Conservation (phyloP, 1,284 basidiomycete genomes). For the Tilletia indica region DNA sequence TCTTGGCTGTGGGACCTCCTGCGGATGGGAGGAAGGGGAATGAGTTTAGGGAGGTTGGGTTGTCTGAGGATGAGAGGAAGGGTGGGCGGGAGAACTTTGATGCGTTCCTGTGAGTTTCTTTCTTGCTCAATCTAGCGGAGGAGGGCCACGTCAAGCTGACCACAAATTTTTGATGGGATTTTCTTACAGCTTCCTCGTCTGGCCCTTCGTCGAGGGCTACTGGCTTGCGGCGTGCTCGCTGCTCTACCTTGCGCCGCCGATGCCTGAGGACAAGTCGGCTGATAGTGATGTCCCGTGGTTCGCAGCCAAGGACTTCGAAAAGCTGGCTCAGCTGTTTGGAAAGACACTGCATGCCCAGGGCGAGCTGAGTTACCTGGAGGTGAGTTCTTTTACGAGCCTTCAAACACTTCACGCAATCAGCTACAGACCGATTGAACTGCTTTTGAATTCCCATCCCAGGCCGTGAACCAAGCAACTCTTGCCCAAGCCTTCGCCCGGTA, state of each 20-base stretch:
- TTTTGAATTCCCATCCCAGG: constrained; percentile 13
- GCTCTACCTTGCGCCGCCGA: constrained; percentile 50
- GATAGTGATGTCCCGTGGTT: constrained; percentile 46
- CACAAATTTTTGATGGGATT: constrained; percentile 7
- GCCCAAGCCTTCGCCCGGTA: constrained; percentile 43
- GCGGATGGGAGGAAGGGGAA: constrained; percentile 25
- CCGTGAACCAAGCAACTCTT: constrained; percentile 46
- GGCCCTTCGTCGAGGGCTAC: constrained; percentile 53
- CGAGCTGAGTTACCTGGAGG: constrained; percentile 56
- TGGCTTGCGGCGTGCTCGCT: constrained; percentile 56
- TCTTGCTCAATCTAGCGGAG: background rate
- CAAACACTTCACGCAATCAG: too few relatives aligned
- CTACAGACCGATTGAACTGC: background rate
- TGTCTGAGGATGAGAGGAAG: constrained; percentile 43
- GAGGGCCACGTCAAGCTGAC: background rate
- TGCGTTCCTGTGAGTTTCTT: constrained; percentile 26
- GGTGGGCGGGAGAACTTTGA: constrained; percentile 55
- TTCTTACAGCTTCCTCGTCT: constrained; percentile 37
- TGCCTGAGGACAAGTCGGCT: constrained; percentile 14
- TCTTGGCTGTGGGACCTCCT: constrained; percentile 26
- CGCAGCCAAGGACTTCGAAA: constrained; percentile 53
- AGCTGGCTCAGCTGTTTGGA: constrained; percentile 54
- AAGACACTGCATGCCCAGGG: constrained; percentile 56
- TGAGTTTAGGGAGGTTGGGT: constrained; percentile 34
- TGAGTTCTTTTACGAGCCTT: constrained; percentile 16